These are phyloP conservation scores for Neolentinus lepideus DNA, from an alignment of 1,284 basidiomycete genomes.

Conservation along the genomic window DNA sequence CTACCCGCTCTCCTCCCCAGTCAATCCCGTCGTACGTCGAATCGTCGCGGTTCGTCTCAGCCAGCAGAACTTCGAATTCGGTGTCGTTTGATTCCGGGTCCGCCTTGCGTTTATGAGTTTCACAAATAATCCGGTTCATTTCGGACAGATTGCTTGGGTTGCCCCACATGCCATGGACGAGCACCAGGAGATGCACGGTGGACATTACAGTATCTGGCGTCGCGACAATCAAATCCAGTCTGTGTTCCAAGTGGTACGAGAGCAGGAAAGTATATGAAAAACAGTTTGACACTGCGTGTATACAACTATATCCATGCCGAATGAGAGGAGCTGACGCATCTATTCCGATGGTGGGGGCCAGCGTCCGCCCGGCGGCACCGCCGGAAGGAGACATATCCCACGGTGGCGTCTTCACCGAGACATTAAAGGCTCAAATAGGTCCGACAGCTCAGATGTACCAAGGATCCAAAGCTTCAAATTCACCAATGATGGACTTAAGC, in stretches of 20 bases:
- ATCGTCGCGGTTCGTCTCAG: slow-evolving; percentile 41
- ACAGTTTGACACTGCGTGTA: background rate
- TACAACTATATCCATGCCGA: background rate
- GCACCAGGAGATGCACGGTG: slow-evolving; percentile 49
- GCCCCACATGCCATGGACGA: slow-evolving; percentile 86
- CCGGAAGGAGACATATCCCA: no score
- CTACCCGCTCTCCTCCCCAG: slow-evolving; percentile 54
- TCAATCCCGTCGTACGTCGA: slow-evolving; percentile 61
- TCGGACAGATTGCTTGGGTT: slow-evolving; percentile 47
- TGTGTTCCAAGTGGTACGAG: background rate
- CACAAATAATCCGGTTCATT: slow-evolving; percentile 35
- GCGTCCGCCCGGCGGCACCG: background rate
- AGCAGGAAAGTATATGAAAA: background rate
- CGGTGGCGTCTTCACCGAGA: no score
- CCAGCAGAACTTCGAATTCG: slow-evolving; percentile 34
- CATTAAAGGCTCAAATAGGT: no score
- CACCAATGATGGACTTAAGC: no score
- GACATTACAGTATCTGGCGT: background rate
- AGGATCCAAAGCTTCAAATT: no score
- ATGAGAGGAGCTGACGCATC: background rate
- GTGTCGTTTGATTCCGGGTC: slow-evolving; percentile 20
- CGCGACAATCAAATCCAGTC: no score
- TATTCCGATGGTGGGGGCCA: background rate
- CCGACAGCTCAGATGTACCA: no score
- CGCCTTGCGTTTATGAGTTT: slow-evolving; percentile 22